Evolutionary conservation across 2,329 filamentous ascomycete genomes (phyloP).

Genomic region (Cytospora chrysosperma): DNA sequence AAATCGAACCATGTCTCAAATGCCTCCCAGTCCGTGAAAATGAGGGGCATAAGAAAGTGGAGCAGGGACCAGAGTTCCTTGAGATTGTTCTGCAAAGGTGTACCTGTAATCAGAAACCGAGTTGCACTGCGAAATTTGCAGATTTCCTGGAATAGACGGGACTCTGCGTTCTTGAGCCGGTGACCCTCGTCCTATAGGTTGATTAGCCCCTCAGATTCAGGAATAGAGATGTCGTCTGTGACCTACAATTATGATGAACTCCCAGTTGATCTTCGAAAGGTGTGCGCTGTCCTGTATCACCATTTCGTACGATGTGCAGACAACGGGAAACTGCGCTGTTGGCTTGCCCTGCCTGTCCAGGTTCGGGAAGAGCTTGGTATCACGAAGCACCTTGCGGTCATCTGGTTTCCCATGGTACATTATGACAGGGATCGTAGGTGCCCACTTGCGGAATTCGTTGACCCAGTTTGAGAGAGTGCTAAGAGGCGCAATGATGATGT

Average conservation of each 20-base stretch:
- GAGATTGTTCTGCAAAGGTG: slow-evolving; percentile 92
- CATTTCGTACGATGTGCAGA: slow-evolving; percentile 95
- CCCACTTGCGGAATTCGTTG: slow-evolving; percentile 89
- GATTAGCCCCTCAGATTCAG: slow-evolving; percentile 22
- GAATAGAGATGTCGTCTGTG: neutral
- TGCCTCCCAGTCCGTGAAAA: slow-evolving; percentile 89
- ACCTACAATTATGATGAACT: slow-evolving; percentile 89
- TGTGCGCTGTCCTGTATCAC: slow-evolving; percentile 85
- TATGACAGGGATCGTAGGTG: slow-evolving; percentile 81
- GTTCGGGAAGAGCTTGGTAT: slow-evolving; percentile 66
- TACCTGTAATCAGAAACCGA: slow-evolving; percentile 88
- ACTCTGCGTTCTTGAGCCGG: slow-evolving; percentile 95
- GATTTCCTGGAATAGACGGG: slow-evolving; percentile 83
- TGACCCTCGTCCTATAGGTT: slow-evolving; percentile 79
- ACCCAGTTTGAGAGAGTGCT: slow-evolving; percentile 96
- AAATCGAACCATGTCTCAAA: slow-evolving; percentile 99
- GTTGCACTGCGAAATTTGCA: slow-evolving; percentile 89
- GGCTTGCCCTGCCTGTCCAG: slow-evolving; percentile 58
- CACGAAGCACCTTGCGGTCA: slow-evolving; percentile 74
- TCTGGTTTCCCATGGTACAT: slow-evolving; percentile 86
- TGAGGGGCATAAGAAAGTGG: slow-evolving; percentile 87
- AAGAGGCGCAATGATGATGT: slow-evolving; percentile 84
- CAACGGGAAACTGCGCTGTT: slow-evolving; percentile 74
- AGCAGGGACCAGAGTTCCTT: slow-evolving; percentile 93
- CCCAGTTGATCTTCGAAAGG: slow-evolving; percentile 84